phyloP scores from a whole-genome alignment of 73 alveolate genomes.

The Breviolum minutum region DNA sequence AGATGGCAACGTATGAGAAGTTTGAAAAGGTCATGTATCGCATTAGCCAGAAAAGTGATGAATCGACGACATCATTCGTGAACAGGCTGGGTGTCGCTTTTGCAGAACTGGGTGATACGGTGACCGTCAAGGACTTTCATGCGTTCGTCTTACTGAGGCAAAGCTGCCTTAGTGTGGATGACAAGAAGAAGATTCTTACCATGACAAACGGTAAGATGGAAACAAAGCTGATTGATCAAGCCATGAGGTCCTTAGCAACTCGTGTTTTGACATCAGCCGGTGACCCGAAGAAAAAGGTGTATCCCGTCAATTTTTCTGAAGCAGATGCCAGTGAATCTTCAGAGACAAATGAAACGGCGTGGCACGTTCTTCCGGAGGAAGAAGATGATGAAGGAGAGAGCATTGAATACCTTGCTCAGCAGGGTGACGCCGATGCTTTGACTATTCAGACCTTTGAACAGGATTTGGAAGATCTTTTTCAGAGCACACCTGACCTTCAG shows the following conservation, averaged over 20 bases:
- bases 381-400: not conserved
- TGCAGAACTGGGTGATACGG: not conserved
- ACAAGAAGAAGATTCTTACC: constrained; percentile 14
- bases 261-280: not conserved
- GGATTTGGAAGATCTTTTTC: not conserved
- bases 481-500: not conserved
- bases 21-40: not conserved
- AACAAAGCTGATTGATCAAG: not conserved
- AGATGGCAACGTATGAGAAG: not conserved
- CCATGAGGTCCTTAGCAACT: constrained; percentile 16
- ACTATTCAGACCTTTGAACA: not conserved
- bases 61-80: not conserved
- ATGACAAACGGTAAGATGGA: not conserved
- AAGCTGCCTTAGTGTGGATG: not conserved
- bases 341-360: not conserved
- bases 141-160: constrained; percentile 12
- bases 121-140: not conserved
- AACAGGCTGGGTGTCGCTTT: not conserved
- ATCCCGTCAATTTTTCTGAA: not conserved
- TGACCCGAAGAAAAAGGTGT: not conserved
- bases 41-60: not conserved
- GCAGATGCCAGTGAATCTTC: not conserved
- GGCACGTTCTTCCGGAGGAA: not conserved
- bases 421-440: not conserved
- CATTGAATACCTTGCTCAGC: not conserved